Evolutionary conservation across 202 grass and related monocot species (phyloP).

Genomic region (Alloteropsis angusta): DNA sequence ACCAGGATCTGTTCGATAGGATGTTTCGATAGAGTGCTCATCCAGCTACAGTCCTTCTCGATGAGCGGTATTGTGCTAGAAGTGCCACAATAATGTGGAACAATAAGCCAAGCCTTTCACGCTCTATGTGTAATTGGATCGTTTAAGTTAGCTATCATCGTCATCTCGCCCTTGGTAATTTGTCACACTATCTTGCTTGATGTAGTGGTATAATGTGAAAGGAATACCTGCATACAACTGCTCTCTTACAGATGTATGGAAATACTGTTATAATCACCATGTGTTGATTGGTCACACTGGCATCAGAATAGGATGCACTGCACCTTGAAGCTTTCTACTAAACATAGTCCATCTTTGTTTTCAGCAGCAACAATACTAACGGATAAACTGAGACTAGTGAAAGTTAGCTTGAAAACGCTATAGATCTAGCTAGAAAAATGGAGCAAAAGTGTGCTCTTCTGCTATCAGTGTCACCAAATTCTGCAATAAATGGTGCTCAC

Average conservation of each 20-base stretch:
- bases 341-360: background rate
- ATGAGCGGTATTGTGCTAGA: background rate
- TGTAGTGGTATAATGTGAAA: background rate
- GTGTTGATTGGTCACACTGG: background rate
- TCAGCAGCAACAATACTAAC: background rate
- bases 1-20: slow-evolving; percentile 5
- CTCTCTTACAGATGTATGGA: background rate
- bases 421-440: background rate
- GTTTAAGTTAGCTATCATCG: background rate
- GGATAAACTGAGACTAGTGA: background rate
- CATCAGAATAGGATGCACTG: background rate
- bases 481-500: background rate
- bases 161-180: background rate
- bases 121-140: background rate
- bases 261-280: background rate
- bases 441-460: background rate
- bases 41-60: background rate
- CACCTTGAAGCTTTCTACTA: background rate
- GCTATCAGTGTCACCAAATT: background rate
- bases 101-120: background rate
- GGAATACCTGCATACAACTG: background rate
- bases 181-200: background rate
- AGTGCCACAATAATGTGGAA: background rate
- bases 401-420: background rate
- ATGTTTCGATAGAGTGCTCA: background rate